Evolutionary conservation across 1,139 yeast species (phyloP), one percentile per base, ranked within the genome.

Genomic region (Saccharomycopsis hybrid): DNA sequence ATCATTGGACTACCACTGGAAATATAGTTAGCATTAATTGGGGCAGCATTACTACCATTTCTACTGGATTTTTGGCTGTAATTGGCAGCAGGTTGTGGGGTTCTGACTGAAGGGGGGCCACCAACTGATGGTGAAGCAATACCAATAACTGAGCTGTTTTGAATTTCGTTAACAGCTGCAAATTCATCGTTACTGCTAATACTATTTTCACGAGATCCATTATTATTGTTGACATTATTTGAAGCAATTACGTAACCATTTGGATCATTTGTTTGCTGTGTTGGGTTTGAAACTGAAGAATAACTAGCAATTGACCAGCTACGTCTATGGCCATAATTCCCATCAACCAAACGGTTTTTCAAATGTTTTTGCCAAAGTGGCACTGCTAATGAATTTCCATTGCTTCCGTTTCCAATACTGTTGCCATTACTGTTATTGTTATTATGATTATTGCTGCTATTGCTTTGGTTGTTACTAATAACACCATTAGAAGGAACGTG

Each of bases 231-330:
- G n/a, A n/a, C n/a, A n/a, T n/a, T n/a, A n/a, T n/a, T n/a, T n/a
- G n/a, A n/a, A n/a, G n/a, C n/a, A n/a, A n/a, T n/a, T n/a, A n/a
- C n/a, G n/a, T n/a, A n/a, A n/a, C n/a, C n/a, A n/a, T n/a, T n/a
- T n/a, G n/a, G n/a, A n/a, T n/a, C n/a, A n/a, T n/a, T n/a, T n/a
- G n/a, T n/a, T n/a, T n/a, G n/a, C n/a, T n/a, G n/a, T n/a, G n/a
- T n/a, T n/a, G n/a, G n/a, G n/a, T n/a, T n/a, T n/a, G n/a, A 18
- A 28, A 5, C 24, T 28, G 33, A 13, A 30, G 40, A 46, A 40
- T 46, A 44, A 24, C 46, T 42, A n/a, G 54, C 47, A 45, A 52
- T 52, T 5, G 54, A 50, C 55, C 53, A 50, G 32, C 55, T 52
- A 29, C 55, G 32, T 28, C 50, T 52, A 38, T 52, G 55, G 13